Percentiles rank a stretch among this genome's conserved stretches.
Evolutionary conservation across 177 flowering plant species (phyloP).

Genomic region (Vitis hybrid): DNA sequence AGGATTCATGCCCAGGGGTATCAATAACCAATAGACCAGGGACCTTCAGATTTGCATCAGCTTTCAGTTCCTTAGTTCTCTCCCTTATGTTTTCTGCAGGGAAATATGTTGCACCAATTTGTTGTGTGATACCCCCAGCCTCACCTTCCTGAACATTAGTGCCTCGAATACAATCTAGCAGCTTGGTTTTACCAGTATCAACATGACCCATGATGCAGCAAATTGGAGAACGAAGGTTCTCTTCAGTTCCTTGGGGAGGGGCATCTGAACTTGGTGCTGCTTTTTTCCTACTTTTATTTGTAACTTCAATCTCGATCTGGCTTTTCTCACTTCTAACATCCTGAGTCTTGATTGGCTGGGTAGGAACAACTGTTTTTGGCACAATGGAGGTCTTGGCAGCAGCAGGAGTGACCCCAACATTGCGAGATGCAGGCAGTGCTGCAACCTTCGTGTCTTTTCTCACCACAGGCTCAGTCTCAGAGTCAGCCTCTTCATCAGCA

Average conservation of each 20-base stretch:
- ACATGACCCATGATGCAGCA: slow-evolving; percentile 99
- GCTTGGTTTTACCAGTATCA: slow-evolving; percentile 97
- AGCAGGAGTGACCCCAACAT: slow-evolving; percentile 23
- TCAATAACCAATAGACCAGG: slow-evolving; percentile 95
- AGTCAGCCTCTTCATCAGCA: slow-evolving; percentile 78
- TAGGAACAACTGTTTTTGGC: slow-evolving; percentile 4
- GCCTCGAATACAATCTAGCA: slow-evolving; percentile 93
- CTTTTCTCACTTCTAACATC: slow-evolving; percentile 32
- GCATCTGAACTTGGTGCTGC: slow-evolving; percentile 33
- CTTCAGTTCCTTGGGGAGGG: slow-evolving; percentile 39
- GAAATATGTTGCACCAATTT: slow-evolving; percentile 99
- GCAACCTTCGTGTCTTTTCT: slow-evolving; percentile 55
- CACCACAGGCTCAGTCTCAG: slow-evolving; percentile 43
- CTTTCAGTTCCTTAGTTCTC: slow-evolving; percentile 92
- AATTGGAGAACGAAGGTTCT: slow-evolving; percentile 86
- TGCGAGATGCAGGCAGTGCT: slow-evolving; percentile 19
- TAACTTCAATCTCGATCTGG: slow-evolving; percentile 28
- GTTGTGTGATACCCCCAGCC: slow-evolving; percentile 99
- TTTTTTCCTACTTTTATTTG: slow-evolving; percentile 28
- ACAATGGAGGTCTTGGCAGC: slow-evolving; percentile 20
- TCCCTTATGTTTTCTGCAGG: slow-evolving; percentile 90
- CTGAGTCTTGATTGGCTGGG: slow-evolving; percentile 26
- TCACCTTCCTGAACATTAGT: slow-evolving; percentile 99
- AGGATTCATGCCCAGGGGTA: slow-evolving; percentile 98
- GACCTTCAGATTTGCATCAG: slow-evolving; percentile 85